Base-by-base conservation (phyloP, 192 early-diverging fungal genomes). In the Gamsiella multidivaricata region DNA sequence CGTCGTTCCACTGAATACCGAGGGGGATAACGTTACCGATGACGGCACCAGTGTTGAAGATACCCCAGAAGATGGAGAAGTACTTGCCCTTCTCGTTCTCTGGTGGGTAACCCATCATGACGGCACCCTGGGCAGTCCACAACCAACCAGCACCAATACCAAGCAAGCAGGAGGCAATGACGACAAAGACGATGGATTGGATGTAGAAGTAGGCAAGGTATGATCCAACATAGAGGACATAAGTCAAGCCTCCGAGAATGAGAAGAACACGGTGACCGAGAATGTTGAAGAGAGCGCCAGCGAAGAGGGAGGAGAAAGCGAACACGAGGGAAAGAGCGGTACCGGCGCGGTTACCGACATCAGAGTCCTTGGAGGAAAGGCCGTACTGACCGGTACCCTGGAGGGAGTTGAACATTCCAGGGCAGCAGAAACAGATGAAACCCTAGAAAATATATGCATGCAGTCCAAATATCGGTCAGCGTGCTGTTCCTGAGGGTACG, bases 11-110 rank as follows among this genome's bases (percentile, higher is more conserved):
- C 81, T 92, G 88, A 37, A 90, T 83, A 54, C 80, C 90, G 50
- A 95, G 86, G 36, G 86, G 87, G 63, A 95, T 86, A 8, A 89
- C 80, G 58, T 87, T 87, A 62, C 94, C 94, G 28, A 96, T 56
- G 61, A 92, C 87, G 54, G 88, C 94, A 59, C 94, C 94, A 54
- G 86, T 69, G 69, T 83, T 84, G 86, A 94, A 96, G 65, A 95
- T 90, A 53, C 88, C 83, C 94, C 94, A 96, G 88, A 96, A 96
- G 36, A 91, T 83, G 28, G 89, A 87, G 64, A 96, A 94, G 81
- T 87, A 93, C 65, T 81, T 86, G 41, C 91, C 93, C 84, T 94
- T 94, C 43, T 92, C 85, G 23, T 86, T 78, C 68, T 95, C 93
- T 15, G 72, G 70, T 53, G 94, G 93, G 79, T 96, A 94, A 61